These are phyloP conservation scores for Aechmea fasciata DNA, from an alignment of 176 grass and related monocot species.

Conservation along the genomic window DNA sequence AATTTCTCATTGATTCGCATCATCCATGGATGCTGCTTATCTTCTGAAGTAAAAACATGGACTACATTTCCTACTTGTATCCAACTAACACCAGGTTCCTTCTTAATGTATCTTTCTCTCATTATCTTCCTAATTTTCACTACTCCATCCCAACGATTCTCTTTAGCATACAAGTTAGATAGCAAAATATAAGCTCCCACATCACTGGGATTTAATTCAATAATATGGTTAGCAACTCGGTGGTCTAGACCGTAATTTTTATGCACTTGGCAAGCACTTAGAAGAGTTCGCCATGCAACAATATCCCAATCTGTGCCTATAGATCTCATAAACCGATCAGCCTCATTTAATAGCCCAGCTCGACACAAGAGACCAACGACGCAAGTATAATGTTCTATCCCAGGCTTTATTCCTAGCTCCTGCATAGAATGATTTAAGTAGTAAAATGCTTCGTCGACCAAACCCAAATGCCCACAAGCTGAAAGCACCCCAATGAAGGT, in stretches of 20 bases:
- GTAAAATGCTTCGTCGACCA: slow-evolving; percentile 32
- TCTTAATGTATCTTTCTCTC: slow-evolving; percentile 35
- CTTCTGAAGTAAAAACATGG: slow-evolving; percentile 61
- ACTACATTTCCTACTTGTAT: slow-evolving; percentile 52
- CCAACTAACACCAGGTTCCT: slow-evolving; percentile 43
- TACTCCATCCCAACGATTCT: slow-evolving; percentile 30
- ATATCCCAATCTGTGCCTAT: slow-evolving; percentile 30
- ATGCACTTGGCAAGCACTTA: slow-evolving; percentile 35
- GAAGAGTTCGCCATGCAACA: slow-evolving; percentile 41
- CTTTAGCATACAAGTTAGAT: slow-evolving; percentile 35
- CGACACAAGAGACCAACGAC: slow-evolving; percentile 39
- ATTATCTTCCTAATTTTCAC: slow-evolving; percentile 32
- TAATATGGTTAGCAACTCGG: slow-evolving; percentile 23
- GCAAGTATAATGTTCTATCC: slow-evolving; percentile 40
- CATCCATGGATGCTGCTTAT: slow-evolving; percentile 44
- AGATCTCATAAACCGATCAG: slow-evolving; percentile 17
- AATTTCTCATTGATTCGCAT: slow-evolving; percentile 46
- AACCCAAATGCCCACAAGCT: slow-evolving; percentile 42
- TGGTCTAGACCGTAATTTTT: slow-evolving; percentile 23
- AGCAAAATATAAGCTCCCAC: slow-evolving; percentile 42
- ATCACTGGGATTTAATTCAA: slow-evolving; percentile 36
- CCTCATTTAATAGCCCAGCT: slow-evolving; percentile 32
- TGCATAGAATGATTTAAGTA: slow-evolving; percentile 28
- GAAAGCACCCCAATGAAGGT: slow-evolving; percentile 36
- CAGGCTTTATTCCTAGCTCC: slow-evolving; percentile 19